Evolutionary conservation across 2,329 filamentous ascomycete species (phyloP), one percentile per base, ranked within the genome.

Genomic region (Phaeosphaeriaceae sp.): DNA sequence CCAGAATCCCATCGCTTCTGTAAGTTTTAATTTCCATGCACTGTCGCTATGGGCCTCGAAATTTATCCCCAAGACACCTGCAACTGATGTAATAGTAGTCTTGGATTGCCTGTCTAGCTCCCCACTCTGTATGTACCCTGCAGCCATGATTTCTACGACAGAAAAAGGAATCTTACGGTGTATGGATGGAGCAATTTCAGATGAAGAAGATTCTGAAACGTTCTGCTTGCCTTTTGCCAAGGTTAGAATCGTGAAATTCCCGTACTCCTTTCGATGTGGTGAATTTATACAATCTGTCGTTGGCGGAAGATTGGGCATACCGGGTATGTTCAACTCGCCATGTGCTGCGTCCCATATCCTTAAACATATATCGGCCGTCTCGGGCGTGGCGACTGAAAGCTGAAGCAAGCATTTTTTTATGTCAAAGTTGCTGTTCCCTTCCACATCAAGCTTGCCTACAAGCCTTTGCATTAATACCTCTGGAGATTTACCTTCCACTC

Each of bases 131-230:
- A 67, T 34, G 54, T 58, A 69, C 1, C 66, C 64, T 13, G 64
- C 56, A 3, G 71, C 44, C 40, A 62, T 56, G 7, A 66, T 60
- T 32, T 70, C 64, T 5, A 52, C 47, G 3, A 71, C 61, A 3
- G 50, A 45, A 1, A 18, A 18, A 9, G 66, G 58, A 4, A 64
- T 46, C 5, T 48, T 18, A 11, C 42, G 17, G 43, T 36, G 47
- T 16, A 16, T 11, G 3, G 12, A n/a, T 13, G 12, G 26, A 13
- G 32, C 1, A 4, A 35, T 21, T 17, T 16, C 11, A 37, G 16
- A 12, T 18, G 13, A 12, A 15, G 26, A 13, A 6, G 17, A n/a
- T 28, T n/a, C 28, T 26, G 11, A 16, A 29, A 15, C 11, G 26
- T 3, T 29, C 30, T 21, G 34, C 18, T 16, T 18, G 8, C 13